Evolutionary conservation across 2,329 filamentous ascomycete species (phyloP), one percentile per base, ranked within the genome.

Genomic region (Madurella fahalii): DNA sequence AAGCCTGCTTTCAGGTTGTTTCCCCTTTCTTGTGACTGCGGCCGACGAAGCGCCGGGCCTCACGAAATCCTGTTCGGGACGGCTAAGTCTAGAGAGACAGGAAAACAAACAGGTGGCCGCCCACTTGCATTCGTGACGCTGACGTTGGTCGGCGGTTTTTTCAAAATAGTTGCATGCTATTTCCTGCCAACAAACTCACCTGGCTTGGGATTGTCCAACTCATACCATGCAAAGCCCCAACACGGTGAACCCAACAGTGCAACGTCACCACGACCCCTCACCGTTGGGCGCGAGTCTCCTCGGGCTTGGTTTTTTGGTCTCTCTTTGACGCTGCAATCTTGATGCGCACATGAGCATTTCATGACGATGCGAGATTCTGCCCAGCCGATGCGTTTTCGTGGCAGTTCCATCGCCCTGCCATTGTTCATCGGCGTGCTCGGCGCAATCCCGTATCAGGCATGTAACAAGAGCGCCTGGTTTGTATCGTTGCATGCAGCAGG

Each of bases 221-320:
- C 47, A 47, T 42, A 18, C 9, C 43, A 52, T 43, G 32, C 20
- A 43, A 30, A 20, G 25, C 25, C 25, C 25, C 25, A 25, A 43
- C 11, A 25, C 17, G 17, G 30, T 31, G 47, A 31, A 25, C 25
- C 25, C 25, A 25, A 25, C 25, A 25, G 25, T 50, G 54, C 50
- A 53, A 53, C 54, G 54, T 57, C 54, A 57, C 39, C 47, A 39
- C 16, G n/a, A 47, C 47, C 43, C 50, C 43, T 20, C 25, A 25
- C 25, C 25, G 4, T 25, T 25, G 25, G 25, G 25, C 25, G 25
- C 25, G 25, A 25, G 3, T 20, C 9, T 40, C 15, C 16, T 40
- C 13, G 11, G 13, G 16, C 43, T 32, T 55, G 3, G 8, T 17
- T n/a, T 25, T 18, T 5, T 50, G 5, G 41, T 51, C 32, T 25